A percentile compares a stretch with the other conserved stretches of the same genome.
These are phyloP conservation scores for Debaryomyces robertsiae DNA, from an alignment of 1,139 yeast genomes.

Conservation along the genomic window DNA sequence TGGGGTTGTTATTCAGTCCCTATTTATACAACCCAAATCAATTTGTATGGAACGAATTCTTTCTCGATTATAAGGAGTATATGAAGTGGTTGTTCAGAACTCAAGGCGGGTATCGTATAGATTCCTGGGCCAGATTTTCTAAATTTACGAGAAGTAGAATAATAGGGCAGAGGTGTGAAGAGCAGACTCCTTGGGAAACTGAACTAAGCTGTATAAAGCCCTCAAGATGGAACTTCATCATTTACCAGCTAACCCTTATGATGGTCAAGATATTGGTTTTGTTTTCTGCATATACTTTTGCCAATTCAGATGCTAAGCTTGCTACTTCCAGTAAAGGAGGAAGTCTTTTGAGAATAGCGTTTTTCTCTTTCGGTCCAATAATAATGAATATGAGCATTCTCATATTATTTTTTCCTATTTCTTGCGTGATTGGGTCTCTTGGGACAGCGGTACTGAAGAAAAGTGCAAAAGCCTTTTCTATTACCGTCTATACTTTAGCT, in stretches of 20 bases:
- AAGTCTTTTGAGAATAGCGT: constrained; percentile 39
- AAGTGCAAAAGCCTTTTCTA: constrained; percentile 49
- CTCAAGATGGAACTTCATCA: constrained; percentile 36
- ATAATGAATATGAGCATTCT: constrained; percentile 42
- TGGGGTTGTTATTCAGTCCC: constrained; percentile 77
- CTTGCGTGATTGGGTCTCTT: constrained; percentile 51
- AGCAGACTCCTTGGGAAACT: constrained; percentile 24
- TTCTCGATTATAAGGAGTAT: constrained; percentile 68
- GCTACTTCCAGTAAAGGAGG: constrained; percentile 31
- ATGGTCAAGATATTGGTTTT: constrained; percentile 31
- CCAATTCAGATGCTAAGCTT: constrained; percentile 47
- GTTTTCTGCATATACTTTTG: constrained; percentile 44
- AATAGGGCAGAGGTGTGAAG: constrained; percentile 43
- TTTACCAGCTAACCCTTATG: constrained; percentile 34
- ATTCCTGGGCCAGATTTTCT: constrained; percentile 35
- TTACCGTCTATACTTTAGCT: constrained; percentile 45
- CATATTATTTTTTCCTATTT: constrained; percentile 39
- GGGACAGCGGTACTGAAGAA: constrained; percentile 33
- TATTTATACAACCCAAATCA: constrained; percentile 87
- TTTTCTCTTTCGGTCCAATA: constrained; percentile 53
- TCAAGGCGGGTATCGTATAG: constrained; percentile 37
- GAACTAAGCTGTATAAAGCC: constrained; percentile 42
- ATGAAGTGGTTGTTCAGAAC: constrained; percentile 73
- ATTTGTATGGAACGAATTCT: constrained; percentile 67
- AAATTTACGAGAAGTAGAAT: constrained; percentile 41